These are phyloP conservation scores for Aspergillus carbonarius DNA, from an alignment of 2,329 filamentous ascomycete species.

Conservation along the genomic window DNA sequence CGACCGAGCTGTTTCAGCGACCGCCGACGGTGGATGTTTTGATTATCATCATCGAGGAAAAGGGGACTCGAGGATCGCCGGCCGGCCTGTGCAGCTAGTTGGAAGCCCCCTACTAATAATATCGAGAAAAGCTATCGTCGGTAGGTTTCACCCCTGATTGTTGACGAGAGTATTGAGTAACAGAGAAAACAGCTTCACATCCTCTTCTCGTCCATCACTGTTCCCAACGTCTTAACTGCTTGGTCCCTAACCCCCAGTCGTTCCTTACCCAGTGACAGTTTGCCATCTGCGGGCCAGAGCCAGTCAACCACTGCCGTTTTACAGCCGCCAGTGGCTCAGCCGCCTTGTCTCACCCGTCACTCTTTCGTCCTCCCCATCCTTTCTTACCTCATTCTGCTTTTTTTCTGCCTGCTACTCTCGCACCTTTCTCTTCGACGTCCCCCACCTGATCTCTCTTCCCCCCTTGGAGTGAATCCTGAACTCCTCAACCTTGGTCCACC, in stretches of 20 bases:
- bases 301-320: background rate
- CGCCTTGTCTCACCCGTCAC: slow-evolving; percentile 15
- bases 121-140: background rate
- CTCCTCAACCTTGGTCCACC: background rate
- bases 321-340: slow-evolving; percentile 13
- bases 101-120: slow-evolving; percentile 15
- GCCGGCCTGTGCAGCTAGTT: slow-evolving; percentile 16
- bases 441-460: background rate
- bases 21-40: background rate
- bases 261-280: background rate
- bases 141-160: slow-evolving; percentile 3
- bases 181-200: background rate
- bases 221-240: background rate
- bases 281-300: slow-evolving; percentile 1
- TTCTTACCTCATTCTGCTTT: background rate
- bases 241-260: background rate
- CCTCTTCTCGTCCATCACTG: background rate
- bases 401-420: background rate
- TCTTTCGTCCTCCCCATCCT: slow-evolving; percentile 5
- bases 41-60: slow-evolving; percentile 8
- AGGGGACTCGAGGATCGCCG: slow-evolving; percentile 21
- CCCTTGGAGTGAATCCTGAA: background rate
- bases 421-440: background rate
- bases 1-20: slow-evolving; percentile 6
- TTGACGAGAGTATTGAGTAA: background rate